These are phyloP conservation scores for Fusarium dimerum DNA, from an alignment of 2,329 filamentous ascomycete species.

Conservation along the genomic window DNA sequence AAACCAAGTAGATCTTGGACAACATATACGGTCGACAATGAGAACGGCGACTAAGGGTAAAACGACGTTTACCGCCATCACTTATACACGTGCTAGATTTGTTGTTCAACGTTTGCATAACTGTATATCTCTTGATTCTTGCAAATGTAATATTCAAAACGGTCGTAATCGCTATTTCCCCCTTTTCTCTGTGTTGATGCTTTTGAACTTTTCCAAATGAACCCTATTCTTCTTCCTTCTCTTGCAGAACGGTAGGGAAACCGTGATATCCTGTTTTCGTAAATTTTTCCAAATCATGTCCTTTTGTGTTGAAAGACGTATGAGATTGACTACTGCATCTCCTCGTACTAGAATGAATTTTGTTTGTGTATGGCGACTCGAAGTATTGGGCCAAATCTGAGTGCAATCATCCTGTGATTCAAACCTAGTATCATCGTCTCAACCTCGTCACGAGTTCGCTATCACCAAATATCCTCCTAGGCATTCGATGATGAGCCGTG, in stretches of 20 bases:
- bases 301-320: neutral
- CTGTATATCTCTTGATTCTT: no score
- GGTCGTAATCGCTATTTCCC: neutral
- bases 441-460: neutral
- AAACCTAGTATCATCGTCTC: neutral
- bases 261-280: neutral
- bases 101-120: no score
- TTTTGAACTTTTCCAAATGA: neutral
- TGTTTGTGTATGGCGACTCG: neutral
- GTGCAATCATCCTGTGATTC: no score
- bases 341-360: neutral
- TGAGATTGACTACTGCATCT: neutral
- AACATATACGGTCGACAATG: no score
- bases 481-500: constrained; percentile 22
- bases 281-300: neutral
- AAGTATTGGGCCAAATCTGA: no score
- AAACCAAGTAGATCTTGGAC: no score
- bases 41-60: no score
- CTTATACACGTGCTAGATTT: no score
- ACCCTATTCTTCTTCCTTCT: neutral
- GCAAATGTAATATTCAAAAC: no score
- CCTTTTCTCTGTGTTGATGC: neutral
- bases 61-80: no score
- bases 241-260: neutral
- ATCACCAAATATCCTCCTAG: neutral